These are phyloP conservation scores for Metschnikowia borealis DNA, from an alignment of 805 yeast species.

Conservation along the genomic window DNA sequence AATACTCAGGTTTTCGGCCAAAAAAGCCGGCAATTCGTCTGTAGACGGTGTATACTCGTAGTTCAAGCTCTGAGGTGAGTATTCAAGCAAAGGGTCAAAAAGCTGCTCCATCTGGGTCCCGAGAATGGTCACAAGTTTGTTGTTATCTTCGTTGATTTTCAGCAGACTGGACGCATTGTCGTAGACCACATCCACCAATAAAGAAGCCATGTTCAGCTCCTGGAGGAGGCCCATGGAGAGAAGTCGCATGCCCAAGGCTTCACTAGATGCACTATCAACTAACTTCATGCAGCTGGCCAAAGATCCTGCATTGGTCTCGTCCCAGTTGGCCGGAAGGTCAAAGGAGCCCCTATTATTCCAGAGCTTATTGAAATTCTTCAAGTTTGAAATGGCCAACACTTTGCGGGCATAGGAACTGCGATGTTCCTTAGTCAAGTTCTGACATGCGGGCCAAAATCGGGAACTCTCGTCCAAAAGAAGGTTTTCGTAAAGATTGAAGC, in stretches of 20 bases:
- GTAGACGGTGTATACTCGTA: conserved; percentile 62
- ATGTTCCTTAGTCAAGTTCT: conserved; percentile 52
- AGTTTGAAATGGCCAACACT: conserved; percentile 69
- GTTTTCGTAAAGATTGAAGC: conserved; percentile 45
- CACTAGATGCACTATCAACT: conserved; percentile 50
- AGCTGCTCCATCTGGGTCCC: conserved; percentile 86
- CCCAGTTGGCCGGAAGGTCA: conserved; percentile 48
- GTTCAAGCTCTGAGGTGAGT: conserved; percentile 86
- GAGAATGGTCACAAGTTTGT: conserved; percentile 65
- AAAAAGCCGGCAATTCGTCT: not conserved
- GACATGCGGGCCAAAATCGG: conserved; percentile 73
- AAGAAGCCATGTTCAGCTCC: conserved; percentile 45
- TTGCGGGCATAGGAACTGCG: conserved; percentile 59
- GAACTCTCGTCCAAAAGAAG: conserved; percentile 36
- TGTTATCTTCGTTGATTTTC: conserved; percentile 57
- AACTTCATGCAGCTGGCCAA: conserved; percentile 64
- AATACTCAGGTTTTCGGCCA: conserved; percentile 6
- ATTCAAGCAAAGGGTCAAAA: conserved; percentile 86
- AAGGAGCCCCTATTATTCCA: conserved; percentile 31
- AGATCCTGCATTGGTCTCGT: conserved; percentile 82
- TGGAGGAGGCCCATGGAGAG: conserved; percentile 57
- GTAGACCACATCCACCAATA: conserved; percentile 73
- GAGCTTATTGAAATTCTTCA: conserved; percentile 63
- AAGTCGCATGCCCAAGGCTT: conserved; percentile 53
- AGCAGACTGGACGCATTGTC: conserved; percentile 36